phyloP scores from a whole-genome alignment of 2,329 filamentous ascomycete genomes.

The Monosporascus sp. region DNA sequence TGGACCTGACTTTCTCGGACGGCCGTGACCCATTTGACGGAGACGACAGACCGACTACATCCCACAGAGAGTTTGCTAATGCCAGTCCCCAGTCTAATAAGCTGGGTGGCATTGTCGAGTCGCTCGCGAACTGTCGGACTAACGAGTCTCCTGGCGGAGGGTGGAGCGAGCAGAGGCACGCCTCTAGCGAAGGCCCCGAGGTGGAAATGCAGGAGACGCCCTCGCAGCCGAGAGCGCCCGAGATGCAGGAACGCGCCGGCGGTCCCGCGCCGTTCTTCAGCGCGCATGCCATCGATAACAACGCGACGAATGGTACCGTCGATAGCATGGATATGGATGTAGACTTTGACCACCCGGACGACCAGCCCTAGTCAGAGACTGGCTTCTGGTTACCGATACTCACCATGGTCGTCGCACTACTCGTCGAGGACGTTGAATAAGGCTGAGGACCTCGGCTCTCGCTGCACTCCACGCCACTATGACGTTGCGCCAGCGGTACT shows the following conservation, averaged over 20 bases:
- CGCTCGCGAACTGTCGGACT: conserved; percentile 14
- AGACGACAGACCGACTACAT: not conserved
- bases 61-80: conserved; percentile 6
- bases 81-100: conserved; percentile 8
- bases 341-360: conserved; percentile 12
- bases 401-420: not conserved
- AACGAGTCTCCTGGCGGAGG: conserved; percentile 3
- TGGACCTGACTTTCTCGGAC: conserved; percentile 21
- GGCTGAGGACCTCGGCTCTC: no score
- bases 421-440: not conserved
- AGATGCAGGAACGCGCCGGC: conserved; percentile 40
- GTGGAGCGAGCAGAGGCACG: not conserved
- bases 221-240: conserved; percentile 29
- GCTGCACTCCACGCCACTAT: no score
- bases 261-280: conserved; percentile 20
- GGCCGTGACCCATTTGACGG: conserved; percentile 1
- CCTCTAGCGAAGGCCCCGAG: conserved; percentile 16
- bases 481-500: no score
- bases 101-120: conserved; percentile 13
- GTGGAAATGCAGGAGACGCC: conserved; percentile 4
- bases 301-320: conserved; percentile 15
- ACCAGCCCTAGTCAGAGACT: not conserved
- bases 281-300: conserved; percentile 10
- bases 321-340: conserved; percentile 36
- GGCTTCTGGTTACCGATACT: not conserved